Conservation (phyloP, 331 rosid species). For the Acacia concinna region DNA sequence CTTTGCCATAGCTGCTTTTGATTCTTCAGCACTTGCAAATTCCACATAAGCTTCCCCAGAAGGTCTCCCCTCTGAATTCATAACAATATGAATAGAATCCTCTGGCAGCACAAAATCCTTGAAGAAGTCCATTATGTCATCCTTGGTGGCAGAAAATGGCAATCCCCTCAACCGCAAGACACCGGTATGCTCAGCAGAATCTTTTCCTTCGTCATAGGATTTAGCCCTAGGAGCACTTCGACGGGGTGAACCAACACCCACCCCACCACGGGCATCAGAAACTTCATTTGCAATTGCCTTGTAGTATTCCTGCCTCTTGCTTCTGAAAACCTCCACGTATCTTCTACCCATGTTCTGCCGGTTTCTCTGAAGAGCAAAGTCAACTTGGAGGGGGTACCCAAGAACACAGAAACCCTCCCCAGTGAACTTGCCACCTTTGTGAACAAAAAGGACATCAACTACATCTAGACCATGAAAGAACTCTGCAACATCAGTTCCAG, state of each 20-base stretch:
- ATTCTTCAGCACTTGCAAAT: constrained; percentile 58
- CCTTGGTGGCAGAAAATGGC: constrained; percentile 73
- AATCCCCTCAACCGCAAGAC: constrained; percentile 61
- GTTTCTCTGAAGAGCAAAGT: constrained; percentile 68
- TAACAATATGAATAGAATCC: constrained; percentile 44
- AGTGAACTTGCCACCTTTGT: constrained; percentile 57
- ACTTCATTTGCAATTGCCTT: constrained; percentile 68
- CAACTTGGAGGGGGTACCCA: constrained; percentile 74
- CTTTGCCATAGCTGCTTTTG: constrained; percentile 69
- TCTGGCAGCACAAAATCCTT: constrained; percentile 52
- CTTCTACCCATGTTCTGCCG: constrained; percentile 75
- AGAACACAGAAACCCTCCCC: constrained; percentile 75
- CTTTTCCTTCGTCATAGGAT: constrained; percentile 62
- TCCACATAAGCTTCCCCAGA: constrained; percentile 78
- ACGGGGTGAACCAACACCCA: constrained; percentile 54
- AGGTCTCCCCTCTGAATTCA: constrained; percentile 77
- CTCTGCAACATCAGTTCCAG: constrained; percentile 67
- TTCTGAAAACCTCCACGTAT: constrained; percentile 72
- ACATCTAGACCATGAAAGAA: constrained; percentile 73
- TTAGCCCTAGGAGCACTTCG: constrained; percentile 51
- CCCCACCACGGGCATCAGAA: constrained; percentile 44
- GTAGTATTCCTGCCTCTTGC: constrained; percentile 77
- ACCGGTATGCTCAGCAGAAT: constrained; percentile 64
- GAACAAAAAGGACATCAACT: constrained; percentile 64
- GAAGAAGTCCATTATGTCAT: constrained; percentile 63